phyloP scores from a whole-genome alignment of 2,329 filamentous ascomycete genomes.

The Pseudogymnoascus verrucosus region DNA sequence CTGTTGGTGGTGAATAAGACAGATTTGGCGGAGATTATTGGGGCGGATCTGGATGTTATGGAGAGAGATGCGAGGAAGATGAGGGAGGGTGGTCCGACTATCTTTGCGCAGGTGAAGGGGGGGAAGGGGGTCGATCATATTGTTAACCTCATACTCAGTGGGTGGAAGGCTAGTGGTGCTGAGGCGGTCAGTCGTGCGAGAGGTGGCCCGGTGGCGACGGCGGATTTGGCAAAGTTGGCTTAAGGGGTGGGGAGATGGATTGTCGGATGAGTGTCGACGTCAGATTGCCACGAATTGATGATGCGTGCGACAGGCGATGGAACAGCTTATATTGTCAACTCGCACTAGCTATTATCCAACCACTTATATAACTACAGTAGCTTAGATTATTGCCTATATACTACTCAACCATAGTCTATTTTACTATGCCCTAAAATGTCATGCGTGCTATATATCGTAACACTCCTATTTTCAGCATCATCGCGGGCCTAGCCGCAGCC shows the following conservation, averaged over 20 bases:
- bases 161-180: conserved; percentile 87
- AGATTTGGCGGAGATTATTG: conserved; percentile 81
- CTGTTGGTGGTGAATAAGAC: conserved; percentile 95
- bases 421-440: not conserved
- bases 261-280: not conserved
- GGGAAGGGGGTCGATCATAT: conserved; percentile 79
- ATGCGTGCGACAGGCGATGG: not conserved
- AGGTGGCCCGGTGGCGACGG: conserved; percentile 51
- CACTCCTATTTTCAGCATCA: not conserved
- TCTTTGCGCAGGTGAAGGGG: conserved; percentile 97
- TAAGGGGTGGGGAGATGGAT: not conserved
- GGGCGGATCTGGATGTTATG: conserved; percentile 88
- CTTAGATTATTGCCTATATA: not conserved
- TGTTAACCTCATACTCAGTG: conserved; percentile 77
- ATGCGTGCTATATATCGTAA: not conserved
- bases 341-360: not conserved
- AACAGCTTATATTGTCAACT: not conserved
- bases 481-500: not conserved
- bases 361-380: not conserved
- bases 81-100: conserved; percentile 87
- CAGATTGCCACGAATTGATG: not conserved
- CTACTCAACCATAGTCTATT: not conserved
- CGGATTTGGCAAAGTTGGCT: not conserved
- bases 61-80: conserved; percentile 91
- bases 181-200: conserved; percentile 46